Base-by-base conservation (phyloP, 179 eudicot genomes). In the Corrigiola litoralis region DNA sequence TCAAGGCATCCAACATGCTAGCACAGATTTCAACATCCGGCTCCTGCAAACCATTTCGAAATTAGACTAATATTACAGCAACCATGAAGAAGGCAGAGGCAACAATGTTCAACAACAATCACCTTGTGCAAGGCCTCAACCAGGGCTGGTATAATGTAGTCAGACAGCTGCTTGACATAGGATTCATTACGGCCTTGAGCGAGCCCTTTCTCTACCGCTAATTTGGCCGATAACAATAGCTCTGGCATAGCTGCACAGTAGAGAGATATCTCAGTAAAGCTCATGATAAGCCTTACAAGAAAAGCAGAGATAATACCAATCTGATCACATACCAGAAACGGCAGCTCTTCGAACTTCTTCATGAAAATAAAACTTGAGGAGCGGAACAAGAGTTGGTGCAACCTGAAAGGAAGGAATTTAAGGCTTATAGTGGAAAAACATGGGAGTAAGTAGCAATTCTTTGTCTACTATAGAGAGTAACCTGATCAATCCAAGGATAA, bases 101-200 rank as follows among this genome's bases (percentile, higher is more conserved):
- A 14, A 42, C 21, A 32, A 32, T 8, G 27, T 5, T 44, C 13
- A 65, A 21, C 23, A 53, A 70, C 16, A 37, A 77, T 16, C 23
- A 94, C 99, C 96, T 94, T 94, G 74, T 85, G 97, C 73, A 94
- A 74, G 64, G 99, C 99, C 79, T 94, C 99, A 63, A 94, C 94
- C 78, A 94, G 75, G 48, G 97, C 86, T 31, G 97, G 97, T 54
- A 94, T 68, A 55, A 90, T 88, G 73, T 74, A 94, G 66, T 94
- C 99, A 57, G 97, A 84, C 69, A 94, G 68, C 79, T 94, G 97
- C 78, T 94, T 94, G 59, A 90, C 69, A 79, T 94, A 94, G 12
- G 89, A 71, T 78, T 83, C 96, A 65, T 90, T 79, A 54, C 91
- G 89, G 67, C 96, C 96, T 72, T 86, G 97, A 77, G 90, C 88